phyloP scores from a whole-genome alignment of 2,329 filamentous ascomycete genomes.

The Mycosphaerelloides madeirae region DNA sequence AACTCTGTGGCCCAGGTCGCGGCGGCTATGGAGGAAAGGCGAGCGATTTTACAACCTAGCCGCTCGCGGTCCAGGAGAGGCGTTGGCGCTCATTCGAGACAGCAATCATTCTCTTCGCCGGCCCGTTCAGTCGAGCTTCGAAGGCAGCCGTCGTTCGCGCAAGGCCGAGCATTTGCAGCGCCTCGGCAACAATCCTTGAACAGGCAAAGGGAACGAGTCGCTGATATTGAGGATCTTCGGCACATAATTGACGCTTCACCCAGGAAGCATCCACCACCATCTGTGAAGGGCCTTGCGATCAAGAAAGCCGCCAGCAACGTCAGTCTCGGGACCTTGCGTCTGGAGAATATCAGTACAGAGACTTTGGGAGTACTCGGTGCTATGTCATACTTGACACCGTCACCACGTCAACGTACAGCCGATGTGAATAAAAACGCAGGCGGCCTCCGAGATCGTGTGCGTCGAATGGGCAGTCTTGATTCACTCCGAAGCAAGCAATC shows the following conservation, averaged over 20 bases:
- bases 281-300: constrained; percentile 14
- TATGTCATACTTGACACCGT: constrained; percentile 25
- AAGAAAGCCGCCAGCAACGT: constrained; percentile 24
- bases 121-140: constrained; percentile 21
- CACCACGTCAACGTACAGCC: constrained; percentile 5
- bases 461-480: constrained; percentile 27
- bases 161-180: constrained; percentile 51
- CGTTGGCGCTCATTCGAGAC: constrained; percentile 10
- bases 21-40: constrained; percentile 51
- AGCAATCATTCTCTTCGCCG: constrained; percentile 27
- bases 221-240: constrained; percentile 40
- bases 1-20: constrained; percentile 54
- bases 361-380: constrained; percentile 17
- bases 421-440: constrained; percentile 3
- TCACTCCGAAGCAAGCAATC: constrained; percentile 23
- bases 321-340: constrained; percentile 21
- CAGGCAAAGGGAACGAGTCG: constrained; percentile 38
- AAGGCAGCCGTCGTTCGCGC: constrained; percentile 38
- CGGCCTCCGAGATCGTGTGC: constrained; percentile 21
- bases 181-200: constrained; percentile 50
- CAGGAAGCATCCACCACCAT: constrained; percentile 35
- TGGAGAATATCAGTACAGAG: constrained; percentile 18
- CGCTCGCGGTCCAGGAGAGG: constrained; percentile 10
- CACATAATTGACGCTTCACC: constrained; percentile 42
- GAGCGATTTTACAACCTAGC: constrained; percentile 14